Base-by-base conservation (phyloP, 2,329 filamentous ascomycete genomes). In the Epicoccum nigrum region DNA sequence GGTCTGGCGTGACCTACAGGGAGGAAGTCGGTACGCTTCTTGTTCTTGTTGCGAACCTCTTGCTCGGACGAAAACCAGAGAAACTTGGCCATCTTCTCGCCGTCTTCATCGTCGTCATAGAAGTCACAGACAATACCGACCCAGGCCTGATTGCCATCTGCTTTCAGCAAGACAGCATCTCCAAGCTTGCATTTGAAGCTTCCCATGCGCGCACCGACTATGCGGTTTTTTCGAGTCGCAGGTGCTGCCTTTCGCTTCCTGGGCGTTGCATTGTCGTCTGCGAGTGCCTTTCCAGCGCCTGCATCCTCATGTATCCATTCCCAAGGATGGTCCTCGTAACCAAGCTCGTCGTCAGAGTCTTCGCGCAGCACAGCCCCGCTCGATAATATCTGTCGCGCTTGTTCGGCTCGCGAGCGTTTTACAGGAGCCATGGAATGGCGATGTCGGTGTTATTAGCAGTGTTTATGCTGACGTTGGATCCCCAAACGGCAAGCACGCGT, bases 41-140 rank as follows among this genome's bases (percentile, higher is more conserved):
- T 93, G 51, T 85, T 83, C 68, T 87, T 88, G 64, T 90, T 94
- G 21, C 87, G 84, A 54, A 97, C 90, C 74, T 97, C 93, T 65
- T 88, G 89, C 64, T 96, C 89, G 0, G 90, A 91, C 0, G 90
- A 92, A 70, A 99, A 97, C 94, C 94, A 99, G 82, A 97, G 87
- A 68, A 99, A 94, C 56, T 88, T 89, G 47, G 89, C 93, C 20
- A 87, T 86, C 79, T 91, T 97, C 56, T 80, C 78, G 3, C 85
- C 86, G 11, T 72, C 65, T 16, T 62, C 63, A 35, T 57, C 56
- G 37, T 88, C 86, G 37, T 93, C 86, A 31, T 86, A 70, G 60
- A 99, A 96, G 34, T 90, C 86, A 64, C 87, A 88, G 44, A 97
- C 88, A 55, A 99, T 86, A 27, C 90, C 94, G 2, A 95, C 89